Evolutionary conservation across 257 asterid species (phyloP), one percentile per base, ranked within the genome.

Genomic region (Petunia secreta): DNA sequence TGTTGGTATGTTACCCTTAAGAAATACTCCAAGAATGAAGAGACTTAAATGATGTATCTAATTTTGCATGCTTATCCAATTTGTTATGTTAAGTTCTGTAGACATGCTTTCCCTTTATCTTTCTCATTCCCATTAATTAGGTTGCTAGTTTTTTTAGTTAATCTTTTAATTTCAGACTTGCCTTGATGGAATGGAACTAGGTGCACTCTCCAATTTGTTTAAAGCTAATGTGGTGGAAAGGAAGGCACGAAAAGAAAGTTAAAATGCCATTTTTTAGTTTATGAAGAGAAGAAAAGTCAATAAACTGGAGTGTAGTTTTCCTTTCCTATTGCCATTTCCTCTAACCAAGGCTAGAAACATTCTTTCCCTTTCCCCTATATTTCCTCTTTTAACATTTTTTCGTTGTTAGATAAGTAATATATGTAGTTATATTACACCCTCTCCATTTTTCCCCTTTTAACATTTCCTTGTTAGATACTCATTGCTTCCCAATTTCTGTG

Each of bases 1-100:
- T 88, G 92, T 96, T 58, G 99, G 98, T 92, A 85, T n/a, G 95
- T 85, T 36, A 74, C 41, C 38, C 71, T 60, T 53, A 74, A 38
- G 25, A 25, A 54, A 63, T 83, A 64, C 55, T 75, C 75, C 38
- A 43, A 1, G 25, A 64, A 11, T 71, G 60, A 71, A 68, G 50
- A 48, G 40, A 48, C 6, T 11, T 25, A 68, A 54, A 55, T 39
- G 8, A 34, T 82, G 57, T 62, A 36, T 73, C 54, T 62, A 59
- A 9, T 54, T 71, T 73, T 53, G 15, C 50, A 63, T 71, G 10
- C 34, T 48, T 48, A 71, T 46, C 77, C 60, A 71, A 34, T 48
- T 25, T 25, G 34, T 71, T 71, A 71, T 71, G 60, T 11, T 10
- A 48, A 46, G 41, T 48, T 25, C 77, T 25, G 50, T 34, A 43